phyloP scores from a whole-genome alignment of 371 early-diverging fungal genomes.

The Basidiobolus meristosporus region DNA sequence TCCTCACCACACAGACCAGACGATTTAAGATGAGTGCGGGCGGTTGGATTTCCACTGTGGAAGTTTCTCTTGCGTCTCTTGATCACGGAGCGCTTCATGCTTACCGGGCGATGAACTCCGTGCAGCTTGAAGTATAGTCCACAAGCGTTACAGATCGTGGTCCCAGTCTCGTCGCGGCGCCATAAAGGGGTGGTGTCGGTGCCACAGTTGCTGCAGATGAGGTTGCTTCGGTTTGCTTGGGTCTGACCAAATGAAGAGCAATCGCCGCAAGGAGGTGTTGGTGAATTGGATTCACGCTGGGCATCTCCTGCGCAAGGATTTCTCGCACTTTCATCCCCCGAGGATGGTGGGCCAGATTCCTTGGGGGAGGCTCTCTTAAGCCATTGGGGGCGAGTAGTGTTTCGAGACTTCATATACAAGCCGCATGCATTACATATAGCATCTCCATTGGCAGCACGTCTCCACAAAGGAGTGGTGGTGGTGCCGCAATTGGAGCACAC shows the following conservation, averaged over 20 bases:
- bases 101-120: conserved; percentile 48
- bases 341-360: conserved; percentile 1
- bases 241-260: conserved; percentile 63
- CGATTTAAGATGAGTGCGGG: conserved; percentile 5
- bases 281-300: conserved; percentile 59
- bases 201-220: conserved; percentile 60
- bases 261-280: conserved; percentile 47
- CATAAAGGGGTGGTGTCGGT: conserved; percentile 79
- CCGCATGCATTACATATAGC: conserved; percentile 83
- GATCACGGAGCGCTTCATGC: conserved; percentile 66
- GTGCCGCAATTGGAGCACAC: conserved; percentile 71
- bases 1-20: conserved; percentile 2
- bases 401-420: conserved; percentile 54
- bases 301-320: conserved; percentile 52
- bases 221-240: conserved; percentile 19
- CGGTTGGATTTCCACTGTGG: conserved; percentile 9
- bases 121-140: conserved; percentile 75
- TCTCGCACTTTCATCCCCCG: conserved; percentile 1
- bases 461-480: conserved; percentile 82
- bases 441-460: conserved; percentile 48
- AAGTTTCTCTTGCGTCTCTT: conserved; percentile 54
- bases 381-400: conserved; percentile 60
- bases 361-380: conserved; percentile 30
- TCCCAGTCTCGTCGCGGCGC: conserved; percentile 59
- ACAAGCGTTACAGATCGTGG: conserved; percentile 73